Evolutionary conservation across 2,329 filamentous ascomycete species (phyloP).

Genomic region (Pseudocercospora pini-densiflorae): DNA sequence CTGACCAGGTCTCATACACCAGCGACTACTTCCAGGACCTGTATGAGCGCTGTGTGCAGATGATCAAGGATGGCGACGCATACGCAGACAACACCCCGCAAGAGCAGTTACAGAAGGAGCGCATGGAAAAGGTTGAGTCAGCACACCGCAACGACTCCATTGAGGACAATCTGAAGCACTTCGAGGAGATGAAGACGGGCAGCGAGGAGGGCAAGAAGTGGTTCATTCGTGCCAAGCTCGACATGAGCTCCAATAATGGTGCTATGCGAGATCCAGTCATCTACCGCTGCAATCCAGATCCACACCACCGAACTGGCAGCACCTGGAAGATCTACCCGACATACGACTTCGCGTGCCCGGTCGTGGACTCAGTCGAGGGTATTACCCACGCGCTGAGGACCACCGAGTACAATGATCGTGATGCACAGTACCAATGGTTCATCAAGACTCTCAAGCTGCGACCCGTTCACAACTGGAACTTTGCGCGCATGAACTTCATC

Average conservation of each 20-base stretch:
- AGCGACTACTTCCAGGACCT: constrained; percentile 95
- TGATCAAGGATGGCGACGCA: constrained; percentile 85
- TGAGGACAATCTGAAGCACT: constrained; percentile 83
- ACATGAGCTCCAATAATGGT: constrained; percentile 89
- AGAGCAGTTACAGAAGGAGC: constrained; percentile 83
- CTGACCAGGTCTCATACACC: constrained; percentile 85
- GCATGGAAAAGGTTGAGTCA: constrained; percentile 82
- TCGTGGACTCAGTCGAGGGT: constrained; percentile 79
- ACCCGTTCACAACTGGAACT: constrained; percentile 83
- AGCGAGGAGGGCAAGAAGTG: constrained; percentile 78
- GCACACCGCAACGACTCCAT: constrained; percentile 75
- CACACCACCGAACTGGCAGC: constrained; percentile 77
- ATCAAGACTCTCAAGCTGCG: constrained; percentile 73
- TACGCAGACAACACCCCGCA: constrained; percentile 95
- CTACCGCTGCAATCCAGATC: constrained; percentile 82
- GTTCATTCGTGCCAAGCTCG: constrained; percentile 95
- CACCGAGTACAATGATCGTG: constrained; percentile 86
- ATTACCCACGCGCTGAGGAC: constrained; percentile 83
- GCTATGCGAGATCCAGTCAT: constrained; percentile 96
- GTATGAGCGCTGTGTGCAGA: constrained; percentile 80
- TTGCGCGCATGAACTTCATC: constrained; percentile 83
- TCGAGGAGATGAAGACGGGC: constrained; percentile 92
- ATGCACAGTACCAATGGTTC: constrained; percentile 88
- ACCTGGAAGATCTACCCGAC: constrained; percentile 87
- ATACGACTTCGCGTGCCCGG: constrained; percentile 84